Conservation (phyloP, 2,329 filamentous ascomycete species). For the Dissoconium aciculare region DNA sequence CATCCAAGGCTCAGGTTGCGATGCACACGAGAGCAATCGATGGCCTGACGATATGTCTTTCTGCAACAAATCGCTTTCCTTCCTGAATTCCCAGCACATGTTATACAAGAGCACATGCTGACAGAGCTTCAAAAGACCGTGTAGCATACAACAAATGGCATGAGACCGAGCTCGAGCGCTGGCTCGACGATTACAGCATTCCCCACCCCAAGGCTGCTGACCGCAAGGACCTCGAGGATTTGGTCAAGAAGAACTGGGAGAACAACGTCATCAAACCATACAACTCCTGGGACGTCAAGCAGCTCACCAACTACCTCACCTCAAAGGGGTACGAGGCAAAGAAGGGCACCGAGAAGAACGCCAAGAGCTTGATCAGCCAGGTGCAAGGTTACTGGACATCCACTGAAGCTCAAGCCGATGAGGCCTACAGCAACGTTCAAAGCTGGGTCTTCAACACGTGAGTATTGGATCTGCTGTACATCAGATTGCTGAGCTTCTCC, state of each 20-base stretch:
- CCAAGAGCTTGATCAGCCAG: constrained; percentile 51
- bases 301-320: constrained; percentile 53
- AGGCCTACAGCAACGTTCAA: constrained; percentile 57
- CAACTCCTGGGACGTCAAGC: constrained; percentile 56
- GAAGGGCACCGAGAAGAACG: constrained; percentile 50
- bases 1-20: too few relatives aligned
- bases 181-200: constrained; percentile 83
- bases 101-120: constrained; percentile 16
- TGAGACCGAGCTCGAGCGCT: constrained; percentile 90
- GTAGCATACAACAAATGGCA: constrained; percentile 98
- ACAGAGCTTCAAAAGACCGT: constrained; percentile 16
- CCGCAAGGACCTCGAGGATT: constrained; percentile 81
- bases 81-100: too few relatives aligned
- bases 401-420: constrained; percentile 58
- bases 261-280: constrained; percentile 59
- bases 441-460: constrained; percentile 85
- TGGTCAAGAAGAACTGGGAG: constrained; percentile 87
- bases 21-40: too few relatives aligned
- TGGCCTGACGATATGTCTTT: too few relatives aligned
- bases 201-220: constrained; percentile 82
- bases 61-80: too few relatives aligned
- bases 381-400: constrained; percentile 66
- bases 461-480: too few relatives aligned
- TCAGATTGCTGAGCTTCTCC: not conserved
- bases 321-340: constrained; percentile 57